These are phyloP conservation scores for Fusarium sp. DNA, from an alignment of 2,329 filamentous ascomycete species.

Conservation along the genomic window DNA sequence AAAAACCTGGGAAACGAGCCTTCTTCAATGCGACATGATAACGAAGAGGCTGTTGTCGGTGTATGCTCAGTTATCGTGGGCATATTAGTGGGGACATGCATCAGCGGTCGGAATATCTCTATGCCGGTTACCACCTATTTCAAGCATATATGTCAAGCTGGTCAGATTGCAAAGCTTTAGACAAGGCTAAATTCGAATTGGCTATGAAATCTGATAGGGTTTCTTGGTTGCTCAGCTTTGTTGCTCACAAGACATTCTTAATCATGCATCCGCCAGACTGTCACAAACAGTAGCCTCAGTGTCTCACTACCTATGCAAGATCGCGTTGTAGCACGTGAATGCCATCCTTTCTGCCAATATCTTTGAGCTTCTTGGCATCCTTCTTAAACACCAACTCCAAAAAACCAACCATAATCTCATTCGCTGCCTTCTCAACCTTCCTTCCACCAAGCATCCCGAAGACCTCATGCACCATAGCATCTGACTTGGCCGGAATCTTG, in stretches of 20 bases:
- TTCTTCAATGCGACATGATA: too few relatives aligned
- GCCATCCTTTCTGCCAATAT: accelerated
- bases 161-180: accelerated
- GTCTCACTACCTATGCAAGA: not conserved
- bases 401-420: not conserved
- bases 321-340: not conserved
- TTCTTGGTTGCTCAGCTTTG: accelerated
- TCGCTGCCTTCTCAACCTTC: not conserved
- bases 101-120: not conserved
- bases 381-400: not conserved
- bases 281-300: not conserved
- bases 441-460: constrained; percentile 9
- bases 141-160: too few relatives aligned
- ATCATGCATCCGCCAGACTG: too few relatives aligned
- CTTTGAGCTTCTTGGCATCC: accelerated
- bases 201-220: too few relatives aligned
- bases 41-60: too few relatives aligned
- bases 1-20: too few relatives aligned
- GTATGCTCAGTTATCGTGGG: too few relatives aligned
- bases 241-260: accelerated
- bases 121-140: not conserved
- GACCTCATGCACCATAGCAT: not conserved
- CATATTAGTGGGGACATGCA: not conserved
- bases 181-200: too few relatives aligned
- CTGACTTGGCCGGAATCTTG: not conserved